Conservation (phyloP, 2,329 filamentous ascomycete species). For the Capronia epimyces region DNA sequence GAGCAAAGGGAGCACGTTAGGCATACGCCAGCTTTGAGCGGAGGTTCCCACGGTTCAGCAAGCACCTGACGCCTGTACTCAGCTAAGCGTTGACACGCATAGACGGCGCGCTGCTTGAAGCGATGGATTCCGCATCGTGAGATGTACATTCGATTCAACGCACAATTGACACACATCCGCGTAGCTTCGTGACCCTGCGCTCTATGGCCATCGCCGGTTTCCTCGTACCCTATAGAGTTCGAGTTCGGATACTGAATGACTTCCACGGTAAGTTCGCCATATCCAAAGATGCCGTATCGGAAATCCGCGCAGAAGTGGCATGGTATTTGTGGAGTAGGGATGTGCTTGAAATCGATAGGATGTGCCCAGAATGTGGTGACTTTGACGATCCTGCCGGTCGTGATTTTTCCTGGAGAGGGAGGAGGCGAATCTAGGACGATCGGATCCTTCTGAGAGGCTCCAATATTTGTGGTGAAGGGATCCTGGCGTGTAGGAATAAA, state of each 20-base stretch:
- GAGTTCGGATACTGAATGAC: slow-evolving; percentile 15
- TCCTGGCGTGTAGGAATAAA: background rate
- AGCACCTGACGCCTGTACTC: slow-evolving; percentile 13
- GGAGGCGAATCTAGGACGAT: slow-evolving; percentile 12
- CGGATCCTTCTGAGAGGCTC: slow-evolving; percentile 7
- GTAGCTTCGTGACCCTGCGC: slow-evolving; percentile 16
- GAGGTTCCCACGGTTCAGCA: background rate
- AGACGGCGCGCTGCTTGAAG: background rate
- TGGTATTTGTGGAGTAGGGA: background rate
- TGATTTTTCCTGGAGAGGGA: slow-evolving; percentile 1
- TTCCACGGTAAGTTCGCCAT: slow-evolving; percentile 12
- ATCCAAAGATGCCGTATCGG: slow-evolving; percentile 25
- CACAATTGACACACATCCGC: slow-evolving; percentile 28
- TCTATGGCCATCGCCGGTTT: slow-evolving; percentile 20
- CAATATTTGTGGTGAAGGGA: background rate
- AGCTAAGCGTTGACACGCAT: background rate
- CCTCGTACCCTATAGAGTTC: slow-evolving; percentile 10
- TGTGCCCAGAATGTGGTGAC: slow-evolving; percentile 26
- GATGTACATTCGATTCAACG: slow-evolving; percentile 24
- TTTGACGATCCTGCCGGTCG: slow-evolving; percentile 3
- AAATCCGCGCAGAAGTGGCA: slow-evolving; percentile 29
- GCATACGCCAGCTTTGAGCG: slow-evolving; percentile 6
- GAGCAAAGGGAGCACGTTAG: slow-evolving; percentile 23
- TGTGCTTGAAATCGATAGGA: slow-evolving; percentile 27
- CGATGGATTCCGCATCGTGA: slow-evolving; percentile 21